Evolutionary conservation across 441 rosid genomes (phyloP).

Genomic region (Croton setiger): DNA sequence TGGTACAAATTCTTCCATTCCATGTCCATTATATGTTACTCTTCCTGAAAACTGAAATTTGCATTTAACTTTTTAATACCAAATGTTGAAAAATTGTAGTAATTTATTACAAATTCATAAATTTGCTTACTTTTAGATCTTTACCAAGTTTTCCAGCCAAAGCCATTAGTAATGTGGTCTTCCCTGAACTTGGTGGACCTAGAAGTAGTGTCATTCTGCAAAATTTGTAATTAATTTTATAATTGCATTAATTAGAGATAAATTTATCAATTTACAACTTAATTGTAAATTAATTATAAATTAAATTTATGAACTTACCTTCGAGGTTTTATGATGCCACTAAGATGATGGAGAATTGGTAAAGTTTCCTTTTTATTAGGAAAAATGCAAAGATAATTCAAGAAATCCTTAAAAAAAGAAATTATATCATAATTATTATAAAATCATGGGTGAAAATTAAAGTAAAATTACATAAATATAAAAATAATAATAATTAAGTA

Average conservation of each 20-base stretch:
- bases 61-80: neutral
- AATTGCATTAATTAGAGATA: neutral
- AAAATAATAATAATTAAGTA: too few relatives aligned
- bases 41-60: constrained; percentile 45
- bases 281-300: too few relatives aligned
- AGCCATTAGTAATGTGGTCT: constrained; percentile 56
- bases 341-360: constrained; percentile 52
- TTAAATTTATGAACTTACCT: constrained; percentile 33
- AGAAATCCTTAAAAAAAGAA: constrained; percentile 25
- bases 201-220: constrained; percentile 60
- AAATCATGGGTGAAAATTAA: too few relatives aligned
- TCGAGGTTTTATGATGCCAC: constrained; percentile 62
- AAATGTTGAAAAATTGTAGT: neutral
- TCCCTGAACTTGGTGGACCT: constrained; percentile 67
- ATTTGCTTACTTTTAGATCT: constrained; percentile 46
- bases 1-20: constrained; percentile 58
- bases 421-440: neutral
- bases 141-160: constrained; percentile 60
- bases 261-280: neutral
- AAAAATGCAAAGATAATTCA: constrained; percentile 41
- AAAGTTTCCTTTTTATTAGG: constrained; percentile 47
- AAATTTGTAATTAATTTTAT: neutral
- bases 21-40: constrained; percentile 59
- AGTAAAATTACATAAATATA: neutral
- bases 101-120: neutral